Evolutionary conservation across 352 stramenopile species (phyloP), one percentile per base, ranked within the genome.

Genomic region (Globisporangium nunn): DNA sequence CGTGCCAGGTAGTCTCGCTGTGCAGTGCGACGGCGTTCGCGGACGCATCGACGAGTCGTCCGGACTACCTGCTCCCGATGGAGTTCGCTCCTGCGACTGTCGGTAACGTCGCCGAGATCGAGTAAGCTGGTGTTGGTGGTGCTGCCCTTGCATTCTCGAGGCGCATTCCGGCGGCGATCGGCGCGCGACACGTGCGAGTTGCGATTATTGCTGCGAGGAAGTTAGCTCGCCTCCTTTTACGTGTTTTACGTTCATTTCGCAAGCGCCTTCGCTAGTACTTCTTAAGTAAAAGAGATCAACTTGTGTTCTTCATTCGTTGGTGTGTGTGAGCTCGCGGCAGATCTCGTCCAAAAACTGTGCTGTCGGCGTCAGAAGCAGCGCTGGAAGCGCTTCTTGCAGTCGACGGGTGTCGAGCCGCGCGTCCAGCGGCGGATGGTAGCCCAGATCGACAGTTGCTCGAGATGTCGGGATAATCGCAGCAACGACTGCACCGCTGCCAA

Each of bases 1-100:
- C 79, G 1, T 93, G 83, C 39, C 62, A 81, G 50, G 55, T 72
- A 7, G 64, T 91, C 48, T 58, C 66, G 11, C 54, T 93, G 48
- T 93, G 83, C 59, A 68, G 76, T 43, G 54, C 65, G 23, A 23
- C 23, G 6, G 66, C 72, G 12, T 75, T 77, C 47, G 62, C 75
- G 30, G 66, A 66, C 31, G 58, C 45, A 40, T 50, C 6, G 54
- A 78, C 18, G 47, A 58, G 37, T 49, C 59, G 31, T 63, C 71
- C 37, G 37, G 63, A 39, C 52, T 54, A 49, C 45, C 46, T 63
- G 28, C 30, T 63, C 4, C 57, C 57, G 44, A 46, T 17, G 14
- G 56, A 69, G 39, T 59, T 77, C 44, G 58, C 61, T 29, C 70
- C 59, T 0, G 47, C 66, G 48, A 62, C 60, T n/a, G 53, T 74